phyloP scores from a whole-genome alignment of 306 rosid species.

The Dryas octopetala region DNA sequence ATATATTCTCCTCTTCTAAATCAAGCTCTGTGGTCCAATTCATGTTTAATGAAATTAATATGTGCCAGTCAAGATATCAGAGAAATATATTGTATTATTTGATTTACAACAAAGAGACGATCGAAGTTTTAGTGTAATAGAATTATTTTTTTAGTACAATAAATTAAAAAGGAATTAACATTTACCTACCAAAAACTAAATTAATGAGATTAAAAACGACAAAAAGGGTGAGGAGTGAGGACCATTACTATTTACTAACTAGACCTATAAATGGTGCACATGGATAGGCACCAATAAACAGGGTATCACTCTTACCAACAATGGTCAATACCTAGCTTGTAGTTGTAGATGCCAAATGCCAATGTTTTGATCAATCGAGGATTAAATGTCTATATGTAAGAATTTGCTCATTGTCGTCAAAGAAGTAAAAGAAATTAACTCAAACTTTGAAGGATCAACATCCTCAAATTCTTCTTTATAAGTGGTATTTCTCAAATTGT shows the following conservation, averaged over 20 bases:
- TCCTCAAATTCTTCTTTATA: too few relatives aligned
- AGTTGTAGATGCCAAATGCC: not conserved
- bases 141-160: too few relatives aligned
- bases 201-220: not conserved
- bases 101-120: too few relatives aligned
- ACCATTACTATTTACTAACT: constrained; percentile 4
- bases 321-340: not conserved
- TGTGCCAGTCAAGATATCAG: too few relatives aligned
- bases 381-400: too few relatives aligned
- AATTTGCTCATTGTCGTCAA: not conserved
- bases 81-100: too few relatives aligned
- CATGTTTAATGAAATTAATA: not conserved
- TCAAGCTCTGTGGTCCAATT: constrained; percentile 26
- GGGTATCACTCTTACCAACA: constrained; percentile 2
- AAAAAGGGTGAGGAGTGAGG: constrained; percentile 1
- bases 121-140: too few relatives aligned
- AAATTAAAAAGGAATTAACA: not conserved
- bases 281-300: constrained; percentile 14
- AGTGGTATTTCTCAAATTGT: too few relatives aligned
- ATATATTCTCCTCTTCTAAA: constrained; percentile 19
- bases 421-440: too few relatives aligned
- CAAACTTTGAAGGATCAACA: too few relatives aligned
- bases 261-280: constrained; percentile 26
- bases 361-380: too few relatives aligned
- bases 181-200: not conserved